Evolutionary conservation across 2,329 filamentous ascomycete species (phyloP).

Genomic region (Fusarium mangiferae): DNA sequence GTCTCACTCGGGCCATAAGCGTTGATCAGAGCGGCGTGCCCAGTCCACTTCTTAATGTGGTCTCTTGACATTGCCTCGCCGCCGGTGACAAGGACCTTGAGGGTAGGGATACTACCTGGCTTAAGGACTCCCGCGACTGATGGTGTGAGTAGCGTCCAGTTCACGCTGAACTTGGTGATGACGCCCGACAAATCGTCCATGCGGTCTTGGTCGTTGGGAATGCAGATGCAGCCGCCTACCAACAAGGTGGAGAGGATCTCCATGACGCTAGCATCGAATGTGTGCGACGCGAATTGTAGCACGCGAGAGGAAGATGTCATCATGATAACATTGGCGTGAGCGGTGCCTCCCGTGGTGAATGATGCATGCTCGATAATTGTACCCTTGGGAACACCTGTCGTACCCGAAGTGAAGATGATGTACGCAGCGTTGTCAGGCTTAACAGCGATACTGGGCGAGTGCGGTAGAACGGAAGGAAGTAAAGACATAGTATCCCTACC

Average conservation of each 20-base stretch:
- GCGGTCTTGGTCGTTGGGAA: constrained; percentile 28
- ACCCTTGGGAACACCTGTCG: constrained; percentile 32
- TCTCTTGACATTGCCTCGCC: constrained; percentile 26
- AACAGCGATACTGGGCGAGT: neutral
- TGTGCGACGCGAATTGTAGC: constrained; percentile 24
- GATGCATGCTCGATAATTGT: constrained; percentile 32
- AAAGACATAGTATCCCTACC: neutral
- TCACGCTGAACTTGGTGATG: constrained; percentile 16
- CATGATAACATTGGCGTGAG: constrained; percentile 29
- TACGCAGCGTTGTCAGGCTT: constrained; percentile 15
- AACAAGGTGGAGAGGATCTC: constrained; percentile 38
- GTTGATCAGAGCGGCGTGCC: constrained; percentile 23
- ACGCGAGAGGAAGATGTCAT: constrained; percentile 28
- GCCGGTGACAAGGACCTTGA: constrained; percentile 16
- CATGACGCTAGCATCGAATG: constrained; percentile 33
- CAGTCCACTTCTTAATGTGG: constrained; percentile 23
- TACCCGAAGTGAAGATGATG: constrained; percentile 38
- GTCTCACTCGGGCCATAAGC: constrained; percentile 31
- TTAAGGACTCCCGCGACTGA: constrained; percentile 25
- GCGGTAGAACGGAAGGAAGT: fast-evolving
- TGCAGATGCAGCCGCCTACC: constrained; percentile 29
- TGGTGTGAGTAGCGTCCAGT: constrained; percentile 34
- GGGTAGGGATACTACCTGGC: constrained; percentile 8
- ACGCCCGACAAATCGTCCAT: constrained; percentile 23
- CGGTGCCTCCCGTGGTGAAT: constrained; percentile 9